A percentile compares a stretch with the other conserved stretches of the same genome.
These are phyloP conservation scores for Oidium heveae DNA, from an alignment of 2,329 filamentous ascomycete species.

Conservation along the genomic window DNA sequence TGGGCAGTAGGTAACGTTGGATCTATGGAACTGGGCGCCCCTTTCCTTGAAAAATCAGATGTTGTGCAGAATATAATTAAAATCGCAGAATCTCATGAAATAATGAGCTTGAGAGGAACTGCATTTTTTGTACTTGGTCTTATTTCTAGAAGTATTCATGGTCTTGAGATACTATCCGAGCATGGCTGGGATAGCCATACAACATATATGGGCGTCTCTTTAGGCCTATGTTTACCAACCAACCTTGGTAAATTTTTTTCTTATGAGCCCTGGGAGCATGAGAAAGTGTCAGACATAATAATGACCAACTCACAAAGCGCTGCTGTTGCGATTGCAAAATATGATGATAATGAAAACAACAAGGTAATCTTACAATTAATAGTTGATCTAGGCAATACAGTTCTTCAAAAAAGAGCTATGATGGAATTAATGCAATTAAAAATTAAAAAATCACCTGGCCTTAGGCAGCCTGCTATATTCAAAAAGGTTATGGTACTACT, in stretches of 20 bases:
- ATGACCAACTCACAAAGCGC: conserved; percentile 21
- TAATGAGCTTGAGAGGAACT: conserved; percentile 82
- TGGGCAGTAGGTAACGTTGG: conserved; percentile 98
- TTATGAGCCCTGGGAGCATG: conserved; percentile 30
- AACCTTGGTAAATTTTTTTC: conserved; percentile 58
- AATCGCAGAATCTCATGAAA: conserved; percentile 68
- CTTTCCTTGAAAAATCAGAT: conserved; percentile 73
- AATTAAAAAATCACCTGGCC: conserved; percentile 46
- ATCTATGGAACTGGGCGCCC: conserved; percentile 89
- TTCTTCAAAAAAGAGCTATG: conserved; percentile 69
- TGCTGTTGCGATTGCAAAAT: conserved; percentile 20
- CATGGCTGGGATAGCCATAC: conserved; percentile 84
- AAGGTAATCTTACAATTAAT: conserved; percentile 62
- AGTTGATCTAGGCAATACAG: conserved; percentile 75
- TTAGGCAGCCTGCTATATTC: conserved; percentile 56
- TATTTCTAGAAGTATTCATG: conserved; percentile 76
- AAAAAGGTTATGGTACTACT: conserved; percentile 63
- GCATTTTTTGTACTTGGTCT: conserved; percentile 89
- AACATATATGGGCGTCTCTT: conserved; percentile 53
- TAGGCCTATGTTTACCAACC: conserved; percentile 69
- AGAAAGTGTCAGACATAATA: conserved; percentile 11
- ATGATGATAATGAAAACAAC: conserved; percentile 35
- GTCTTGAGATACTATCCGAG: conserved; percentile 72
- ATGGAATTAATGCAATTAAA: conserved; percentile 61
- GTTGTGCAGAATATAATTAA: conserved; percentile 69